Evolutionary conservation across 495 filamentous ascomycete genomes (phyloP), one percentile per base, ranked within the genome.

Genomic region (Rostrohypoxylon terebratum): DNA sequence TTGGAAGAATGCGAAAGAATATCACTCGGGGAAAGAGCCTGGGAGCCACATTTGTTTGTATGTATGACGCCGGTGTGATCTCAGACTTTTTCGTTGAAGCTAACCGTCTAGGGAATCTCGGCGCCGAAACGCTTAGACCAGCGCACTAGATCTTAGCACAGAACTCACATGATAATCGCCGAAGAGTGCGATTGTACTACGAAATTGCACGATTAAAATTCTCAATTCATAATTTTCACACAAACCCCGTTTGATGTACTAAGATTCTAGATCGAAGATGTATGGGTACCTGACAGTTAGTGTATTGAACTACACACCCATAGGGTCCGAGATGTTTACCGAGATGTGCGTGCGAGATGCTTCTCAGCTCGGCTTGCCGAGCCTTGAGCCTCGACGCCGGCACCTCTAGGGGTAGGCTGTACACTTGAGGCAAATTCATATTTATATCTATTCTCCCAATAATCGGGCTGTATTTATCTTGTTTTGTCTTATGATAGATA

Each of bases 311-410:
- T 36, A 28, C 44, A 36, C 9, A 42, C 16, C 16, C 42, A 53
- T 55, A 53, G 23, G 38, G 44, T 16, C 64, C 55, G 55, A 67
- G 64, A 67, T 60, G 64, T 60, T 68, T 44, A 0, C 64, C 64
- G 64, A 60, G 42, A 34, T 45, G n/a, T 44, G 57, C 64, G n/a
- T 44, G 57, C 64, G 21, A 21, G 21, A 5, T 45, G 31, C 25
- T 16, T 14, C 45, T 68, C 4, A 3, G 45, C 28, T 59, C 54
- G 44, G 63, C 13, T 4, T 14, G 13, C 42, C 42, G 42, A n/a
- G 18, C 14, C 1, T 42, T 3, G 10, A 45, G 42, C 42, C n/a
- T 18, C 16, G 42, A 6, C 16, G 44, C 31, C 18, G 63, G 13
- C n/a, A 25, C 8, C 13, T 38, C 42, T 59, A 59, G 31, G 21